phyloP scores from a whole-genome alignment of 148 eudicot species.

The Amaranthus palmeri region DNA sequence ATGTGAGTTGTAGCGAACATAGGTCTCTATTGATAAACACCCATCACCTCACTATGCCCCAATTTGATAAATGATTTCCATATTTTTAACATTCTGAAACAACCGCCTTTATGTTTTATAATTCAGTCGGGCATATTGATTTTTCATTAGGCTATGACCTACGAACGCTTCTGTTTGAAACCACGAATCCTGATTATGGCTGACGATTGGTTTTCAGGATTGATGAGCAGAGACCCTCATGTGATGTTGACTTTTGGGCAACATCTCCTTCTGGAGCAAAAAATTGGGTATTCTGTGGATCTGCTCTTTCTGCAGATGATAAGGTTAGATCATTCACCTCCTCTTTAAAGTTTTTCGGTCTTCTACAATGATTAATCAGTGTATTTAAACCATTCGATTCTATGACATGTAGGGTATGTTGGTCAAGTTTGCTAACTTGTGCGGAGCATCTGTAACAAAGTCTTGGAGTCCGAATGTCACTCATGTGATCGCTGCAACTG shows the following conservation, averaged over 20 bases:
- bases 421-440: slow-evolving; percentile 53
- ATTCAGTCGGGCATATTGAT: neutral
- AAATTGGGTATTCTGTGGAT: too few relatives aligned
- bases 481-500: slow-evolving; percentile 89
- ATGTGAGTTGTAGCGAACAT: too few relatives aligned
- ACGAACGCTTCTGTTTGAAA: neutral
- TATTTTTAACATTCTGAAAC: neutral
- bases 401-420: slow-evolving; percentile 39
- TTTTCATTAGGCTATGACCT: neutral
- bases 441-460: slow-evolving; percentile 68
- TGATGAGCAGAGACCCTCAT: slow-evolving; percentile 26
- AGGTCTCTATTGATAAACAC: too few relatives aligned
- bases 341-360: neutral
- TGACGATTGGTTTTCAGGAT: slow-evolving; percentile 12
- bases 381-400: neutral
- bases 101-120: neutral
- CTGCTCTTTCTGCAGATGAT: too few relatives aligned
- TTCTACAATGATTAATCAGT: too few relatives aligned
- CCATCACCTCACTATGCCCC: too few relatives aligned
- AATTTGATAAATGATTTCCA: neutral
- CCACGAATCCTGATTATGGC: neutral
- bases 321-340: too few relatives aligned
- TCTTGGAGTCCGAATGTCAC: slow-evolving; percentile 73
- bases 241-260: slow-evolving; percentile 34
- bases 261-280: neutral